phyloP scores from a whole-genome alignment of 2,329 filamentous ascomycete genomes.

The Talaromyces sp. region DNA sequence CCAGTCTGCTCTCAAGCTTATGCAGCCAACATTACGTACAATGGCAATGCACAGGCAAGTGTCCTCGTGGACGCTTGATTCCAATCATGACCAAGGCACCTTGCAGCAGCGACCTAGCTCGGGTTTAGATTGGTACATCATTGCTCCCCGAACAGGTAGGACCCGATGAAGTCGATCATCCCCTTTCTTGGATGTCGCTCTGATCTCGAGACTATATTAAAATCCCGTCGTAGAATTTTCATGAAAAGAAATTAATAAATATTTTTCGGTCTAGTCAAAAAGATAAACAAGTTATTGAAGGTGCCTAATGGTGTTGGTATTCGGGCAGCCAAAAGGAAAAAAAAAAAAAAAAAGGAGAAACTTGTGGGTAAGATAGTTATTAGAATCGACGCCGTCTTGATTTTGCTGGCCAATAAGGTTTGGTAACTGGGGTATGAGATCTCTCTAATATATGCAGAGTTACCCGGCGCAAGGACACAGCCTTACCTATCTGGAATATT shows the following conservation, averaged over 20 bases:
- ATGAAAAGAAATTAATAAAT: background rate
- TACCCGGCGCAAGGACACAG: slow-evolving; percentile 15
- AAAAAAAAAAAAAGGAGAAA: slow-evolving; percentile 13
- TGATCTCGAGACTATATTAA: background rate
- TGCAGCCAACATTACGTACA: background rate
- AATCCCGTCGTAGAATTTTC: background rate
- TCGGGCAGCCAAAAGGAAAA: background rate
- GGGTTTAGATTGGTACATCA: slow-evolving; percentile 12
- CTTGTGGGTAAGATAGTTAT: slow-evolving; percentile 14
- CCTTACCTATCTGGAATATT: slow-evolving; percentile 2
- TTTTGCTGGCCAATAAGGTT: slow-evolving; percentile 13
- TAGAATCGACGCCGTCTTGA: slow-evolving; percentile 23
- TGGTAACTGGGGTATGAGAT: slow-evolving; percentile 9
- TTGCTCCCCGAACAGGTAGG: slow-evolving; percentile 10
- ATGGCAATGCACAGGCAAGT: background rate
- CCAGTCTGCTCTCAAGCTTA: slow-evolving; percentile 4
- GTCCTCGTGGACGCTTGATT: slow-evolving; percentile 24
- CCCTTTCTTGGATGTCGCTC: slow-evolving; percentile 5
- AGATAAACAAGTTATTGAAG: slow-evolving; percentile 3
- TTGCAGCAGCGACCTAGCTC: slow-evolving; percentile 21
- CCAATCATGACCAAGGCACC: slow-evolving; percentile 27
- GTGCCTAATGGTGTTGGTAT: background rate
- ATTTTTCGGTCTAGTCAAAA: background rate
- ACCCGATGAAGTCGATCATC: slow-evolving; percentile 4
- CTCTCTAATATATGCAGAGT: slow-evolving; percentile 18